A percentile compares a stretch with the other conserved stretches of the same genome.
Evolutionary conservation across 2,329 filamentous ascomycete genomes (phyloP).

Genomic region (Stachybotrys elegans): DNA sequence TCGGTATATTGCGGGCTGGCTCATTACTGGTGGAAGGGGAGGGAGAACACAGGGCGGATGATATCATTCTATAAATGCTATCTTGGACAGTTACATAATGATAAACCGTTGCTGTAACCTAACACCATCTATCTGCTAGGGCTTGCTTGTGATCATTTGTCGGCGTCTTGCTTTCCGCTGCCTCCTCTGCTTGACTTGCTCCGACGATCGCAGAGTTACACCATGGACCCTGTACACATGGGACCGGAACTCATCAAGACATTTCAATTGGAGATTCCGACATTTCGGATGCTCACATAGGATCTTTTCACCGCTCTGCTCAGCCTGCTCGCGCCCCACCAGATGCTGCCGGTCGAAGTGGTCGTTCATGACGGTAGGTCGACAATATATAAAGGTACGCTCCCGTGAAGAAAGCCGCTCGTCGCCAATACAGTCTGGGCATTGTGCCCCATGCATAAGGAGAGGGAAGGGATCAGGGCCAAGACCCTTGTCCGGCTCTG

Average conservation of each 20-base stretch:
- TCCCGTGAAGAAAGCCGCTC: not conserved
- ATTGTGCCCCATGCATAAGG: slow-evolving; percentile 2
- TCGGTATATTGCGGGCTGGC: too few relatives aligned
- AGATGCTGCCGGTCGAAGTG: slow-evolving; percentile 17
- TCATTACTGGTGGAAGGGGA: too few relatives aligned
- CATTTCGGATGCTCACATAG: slow-evolving; percentile 12
- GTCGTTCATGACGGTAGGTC: slow-evolving; percentile 11
- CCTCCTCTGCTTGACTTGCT: not conserved
- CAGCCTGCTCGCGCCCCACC: slow-evolving; percentile 8
- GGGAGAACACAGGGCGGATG: too few relatives aligned
- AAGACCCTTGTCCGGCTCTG: not conserved
- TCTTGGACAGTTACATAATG: too few relatives aligned
- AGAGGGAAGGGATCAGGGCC: slow-evolving; percentile 3
- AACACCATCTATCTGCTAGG: too few relatives aligned
- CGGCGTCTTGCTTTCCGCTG: not conserved
- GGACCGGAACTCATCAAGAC: slow-evolving; percentile 11
- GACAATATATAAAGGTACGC: slow-evolving; percentile 3
- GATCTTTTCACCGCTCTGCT: slow-evolving; percentile 9
- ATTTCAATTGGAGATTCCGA: slow-evolving; percentile 10
- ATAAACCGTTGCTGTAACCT: too few relatives aligned
- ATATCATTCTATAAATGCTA: too few relatives aligned
- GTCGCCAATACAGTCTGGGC: not conserved
- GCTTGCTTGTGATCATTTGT: not conserved
- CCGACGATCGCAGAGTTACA: not conserved
- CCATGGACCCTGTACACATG: slow-evolving; percentile 5